Evolutionary conservation across 495 filamentous ascomycete genomes (phyloP).

Genomic region (Delitschia confertaspora): DNA sequence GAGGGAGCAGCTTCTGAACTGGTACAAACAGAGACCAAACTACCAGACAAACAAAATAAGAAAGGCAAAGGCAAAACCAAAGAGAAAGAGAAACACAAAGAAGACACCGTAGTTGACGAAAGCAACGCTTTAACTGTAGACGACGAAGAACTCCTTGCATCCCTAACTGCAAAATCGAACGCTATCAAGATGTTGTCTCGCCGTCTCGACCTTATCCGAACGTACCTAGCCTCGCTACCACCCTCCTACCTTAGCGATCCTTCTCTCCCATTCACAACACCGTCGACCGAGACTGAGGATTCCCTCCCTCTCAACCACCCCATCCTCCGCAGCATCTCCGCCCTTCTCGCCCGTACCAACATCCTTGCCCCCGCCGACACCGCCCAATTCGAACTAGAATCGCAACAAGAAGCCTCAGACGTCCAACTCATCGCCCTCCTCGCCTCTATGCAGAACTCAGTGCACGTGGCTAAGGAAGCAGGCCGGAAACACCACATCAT

Average conservation of each 20-base stretch:
- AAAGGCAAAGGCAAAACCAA: conserved; percentile 38
- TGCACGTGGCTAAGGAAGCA: conserved; percentile 22
- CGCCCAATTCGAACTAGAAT: conserved; percentile 24
- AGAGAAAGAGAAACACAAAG: conserved; percentile 29
- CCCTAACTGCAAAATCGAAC: conserved; percentile 77
- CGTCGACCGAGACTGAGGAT: conserved; percentile 28
- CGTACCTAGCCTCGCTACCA: conserved; percentile 69
- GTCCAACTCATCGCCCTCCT: conserved; percentile 25
- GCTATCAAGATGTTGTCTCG: conserved; percentile 85
- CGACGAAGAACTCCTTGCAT: conserved; percentile 68
- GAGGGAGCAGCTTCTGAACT: conserved; percentile 31
- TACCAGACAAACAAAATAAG: conserved; percentile 28
- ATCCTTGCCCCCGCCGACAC: conserved; percentile 40
- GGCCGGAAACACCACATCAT: conserved; percentile 23
- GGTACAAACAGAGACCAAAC: conserved; percentile 18
- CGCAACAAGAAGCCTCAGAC: conserved; percentile 24
- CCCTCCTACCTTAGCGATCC: conserved; percentile 47
- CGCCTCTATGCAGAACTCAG: conserved; percentile 21
- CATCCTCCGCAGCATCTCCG: conserved; percentile 50
- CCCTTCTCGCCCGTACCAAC: conserved; percentile 46
- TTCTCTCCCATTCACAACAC: conserved; percentile 16
- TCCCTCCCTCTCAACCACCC: conserved; percentile 35
- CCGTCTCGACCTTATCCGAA: conserved; percentile 70
- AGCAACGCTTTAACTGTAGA: conserved; percentile 54
- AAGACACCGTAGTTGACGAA: conserved; percentile 25